A percentile compares a stretch with the other conserved stretches of the same genome.
Conservation (phyloP, 2,329 filamentous ascomycete genomes). For the Orbilia blumenaviensis region DNA sequence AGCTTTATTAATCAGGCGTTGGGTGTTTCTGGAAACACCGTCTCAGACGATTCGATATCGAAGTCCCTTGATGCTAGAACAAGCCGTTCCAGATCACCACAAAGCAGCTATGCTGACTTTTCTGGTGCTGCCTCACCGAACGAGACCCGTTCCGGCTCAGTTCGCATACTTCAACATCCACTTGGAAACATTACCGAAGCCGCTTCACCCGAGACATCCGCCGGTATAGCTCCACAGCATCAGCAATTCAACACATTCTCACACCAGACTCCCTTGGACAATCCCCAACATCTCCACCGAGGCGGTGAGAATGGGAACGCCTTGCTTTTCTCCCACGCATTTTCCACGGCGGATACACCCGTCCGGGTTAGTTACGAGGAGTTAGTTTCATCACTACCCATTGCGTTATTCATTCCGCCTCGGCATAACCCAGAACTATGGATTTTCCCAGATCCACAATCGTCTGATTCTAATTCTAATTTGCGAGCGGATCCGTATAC, state of each 20-base stretch:
- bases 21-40: slow-evolving; percentile 10
- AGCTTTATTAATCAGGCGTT: slow-evolving; percentile 34
- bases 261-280: slow-evolving; percentile 17
- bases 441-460: slow-evolving; percentile 47
- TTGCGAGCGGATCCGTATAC: slow-evolving; percentile 41
- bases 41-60: slow-evolving; percentile 21
- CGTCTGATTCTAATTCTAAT: slow-evolving; percentile 38
- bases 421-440: slow-evolving; percentile 52
- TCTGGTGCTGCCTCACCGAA: slow-evolving; percentile 9
- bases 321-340: slow-evolving; percentile 29
- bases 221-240: slow-evolving; percentile 21
- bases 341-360: slow-evolving; percentile 49
- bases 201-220: slow-evolving; percentile 52
- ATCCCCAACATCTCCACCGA: slow-evolving; percentile 4
- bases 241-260: slow-evolving; percentile 37
- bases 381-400: slow-evolving; percentile 39
- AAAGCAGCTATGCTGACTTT: slow-evolving; percentile 15
- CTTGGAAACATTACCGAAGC: slow-evolving; percentile 47
- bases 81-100: slow-evolving; percentile 19
- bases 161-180: slow-evolving; percentile 29
- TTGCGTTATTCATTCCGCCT: slow-evolving; percentile 53
- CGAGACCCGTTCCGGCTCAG: slow-evolving; percentile 26
- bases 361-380: slow-evolving; percentile 44
- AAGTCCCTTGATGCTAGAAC: slow-evolving; percentile 32
- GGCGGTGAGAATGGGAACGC: neutral